Evolutionary conservation across 495 filamentous ascomycete genomes (phyloP), one percentile per base, ranked within the genome.

Genomic region (Halenospora varia): DNA sequence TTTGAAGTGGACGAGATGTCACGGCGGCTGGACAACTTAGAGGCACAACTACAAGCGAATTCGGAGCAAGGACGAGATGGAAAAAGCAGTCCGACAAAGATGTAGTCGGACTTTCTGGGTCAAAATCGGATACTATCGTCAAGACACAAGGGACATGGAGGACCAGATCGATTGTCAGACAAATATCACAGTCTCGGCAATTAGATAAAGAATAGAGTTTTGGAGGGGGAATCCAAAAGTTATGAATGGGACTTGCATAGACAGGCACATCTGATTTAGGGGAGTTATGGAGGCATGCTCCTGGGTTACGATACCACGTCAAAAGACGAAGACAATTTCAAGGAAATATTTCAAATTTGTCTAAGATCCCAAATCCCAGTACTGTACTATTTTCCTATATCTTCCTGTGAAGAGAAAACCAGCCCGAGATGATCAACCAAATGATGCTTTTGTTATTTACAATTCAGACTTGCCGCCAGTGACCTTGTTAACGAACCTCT

Each of bases 1-100:
- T 3, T 47, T 23, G 39, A 25, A 96, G 92, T 97, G 85, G 93
- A 97, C 64, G 94, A 96, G 54, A 97, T 97, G 93, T 86, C 90
- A 11, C 79, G 86, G 57, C 87, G 93, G 17, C 73, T 97, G 3
- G 93, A 97, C 68, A 89, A 87, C 49, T 81, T 97, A 29, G 93
- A 97, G 70, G 78, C 87, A 42, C 85, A 86, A 17, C 72, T 92
- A 26, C 76, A 81, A 62, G 73, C 75, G 10, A 76, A 69, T 52
- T 76, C 76, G 51, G 75, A 80, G 25, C 20, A 23, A 24, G 60
- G 46, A 39, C 48, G 51, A 23, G 56, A 61, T 50, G 57, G 57
- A 3, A 78, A 73, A 26, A 40, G 60, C 17, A 64, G 66, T 39
- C 59, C 60, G 2, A 63, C 60, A 40, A 60, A 67, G 53, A 55